Base-by-base conservation (phyloP, 495 filamentous ascomycete species). In the Glonium stellatum region DNA sequence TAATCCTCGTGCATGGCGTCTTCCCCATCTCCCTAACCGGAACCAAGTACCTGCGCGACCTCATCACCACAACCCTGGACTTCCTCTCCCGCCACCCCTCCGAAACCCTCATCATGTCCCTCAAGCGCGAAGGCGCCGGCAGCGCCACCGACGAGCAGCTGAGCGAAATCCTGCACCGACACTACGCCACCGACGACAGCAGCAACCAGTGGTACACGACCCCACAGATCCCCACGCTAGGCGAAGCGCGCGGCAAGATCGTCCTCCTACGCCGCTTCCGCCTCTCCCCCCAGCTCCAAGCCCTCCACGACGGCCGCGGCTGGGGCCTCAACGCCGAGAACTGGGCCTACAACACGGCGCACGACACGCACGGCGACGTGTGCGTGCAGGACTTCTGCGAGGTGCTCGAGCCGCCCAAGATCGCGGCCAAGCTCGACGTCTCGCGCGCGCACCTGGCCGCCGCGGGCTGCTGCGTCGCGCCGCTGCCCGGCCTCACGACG, bases 361-460 rank as follows among this genome's bases (percentile, higher is more conserved):
- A 95, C 67, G 84, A 87, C 13, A 78, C 75, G 11, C 86, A 83
- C 68, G 90, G 87, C 4, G 79, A 84, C 63, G 81, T 96, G 27
- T 84, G 90, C 55, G 85, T 98, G 39, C 93, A 98, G 75, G 93
- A 98, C 72, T 97, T 90, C 71, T 97, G 92, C 78, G 92, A 95
- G 67, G 85, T 98, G 18, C 72, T 86, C 41, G 82, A 90, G 68
- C 82, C 79, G 6, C 73, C 80, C 58, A 88, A 87, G 59, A 90
- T 98, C 58, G 77, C 83, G 50, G 82, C 84, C 71, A 98, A 98
- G 79, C 85, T 96, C 54, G 67, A 77, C 46, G 84, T 85, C 62
- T 84, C 84, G 41, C 80, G 77, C 49, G 84, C 86, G 22, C 89
- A 95, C 61, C 81, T 96, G 27, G 80, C 84, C 68, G 83, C 90